Conservation (phyloP, 148 eudicot genomes). For the Rhododendron ovatum region DNA sequence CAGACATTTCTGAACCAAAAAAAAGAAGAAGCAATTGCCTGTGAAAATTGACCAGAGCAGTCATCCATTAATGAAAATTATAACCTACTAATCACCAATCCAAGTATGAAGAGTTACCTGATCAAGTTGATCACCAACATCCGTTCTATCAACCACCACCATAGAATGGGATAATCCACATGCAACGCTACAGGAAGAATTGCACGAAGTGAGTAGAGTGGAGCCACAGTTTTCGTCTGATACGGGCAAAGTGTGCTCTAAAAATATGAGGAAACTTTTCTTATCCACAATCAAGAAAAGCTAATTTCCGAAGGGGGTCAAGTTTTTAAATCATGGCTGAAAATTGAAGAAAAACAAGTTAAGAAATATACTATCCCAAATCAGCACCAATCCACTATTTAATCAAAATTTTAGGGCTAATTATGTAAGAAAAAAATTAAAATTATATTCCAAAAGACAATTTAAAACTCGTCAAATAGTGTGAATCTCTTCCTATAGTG, state of each 20-base stretch:
- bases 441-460: too few species aligned
- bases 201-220: conserved; percentile 1
- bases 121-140: conserved; percentile 66
- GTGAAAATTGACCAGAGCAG: neutral
- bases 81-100: neutral
- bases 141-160: conserved; percentile 79
- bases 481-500: too few species aligned
- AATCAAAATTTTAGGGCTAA: too few species aligned
- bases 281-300: neutral
- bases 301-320: too few species aligned
- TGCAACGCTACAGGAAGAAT: conserved; percentile 53
- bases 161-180: conserved; percentile 86
- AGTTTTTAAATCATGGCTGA: too few species aligned
- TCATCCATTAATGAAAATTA: neutral
- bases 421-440: too few species aligned
- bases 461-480: too few species aligned
- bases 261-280: neutral
- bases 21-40: neutral
- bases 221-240: neutral
- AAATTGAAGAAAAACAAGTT: neutral
- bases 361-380: neutral
- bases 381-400: too few species aligned
- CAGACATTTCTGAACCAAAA: neutral
- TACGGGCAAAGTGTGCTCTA: neutral
- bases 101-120: conserved; percentile 39